Conservation (phyloP, 2,329 filamentous ascomycete genomes). For the Fusarium irregulare region DNA sequence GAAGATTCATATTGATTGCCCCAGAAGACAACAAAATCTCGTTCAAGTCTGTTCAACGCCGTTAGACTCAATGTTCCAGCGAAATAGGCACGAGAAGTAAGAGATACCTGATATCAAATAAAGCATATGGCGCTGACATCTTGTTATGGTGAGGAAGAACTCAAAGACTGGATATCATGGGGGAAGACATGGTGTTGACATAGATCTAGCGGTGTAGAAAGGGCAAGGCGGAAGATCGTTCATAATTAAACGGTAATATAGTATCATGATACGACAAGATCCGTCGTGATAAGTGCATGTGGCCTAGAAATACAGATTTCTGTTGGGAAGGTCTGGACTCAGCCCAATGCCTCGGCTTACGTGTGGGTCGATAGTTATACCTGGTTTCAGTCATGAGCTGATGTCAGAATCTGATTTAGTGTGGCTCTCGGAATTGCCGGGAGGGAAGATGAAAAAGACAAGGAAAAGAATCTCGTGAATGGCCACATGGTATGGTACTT, state of each 20-base stretch:
- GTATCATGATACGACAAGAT: not conserved
- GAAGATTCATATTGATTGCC: constrained; percentile 79
- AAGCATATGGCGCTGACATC: constrained; percentile 7
- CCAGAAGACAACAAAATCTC: constrained; percentile 81
- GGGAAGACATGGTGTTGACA: constrained; percentile 11
- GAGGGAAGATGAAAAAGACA: not conserved
- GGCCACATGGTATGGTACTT: not conserved
- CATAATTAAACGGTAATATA: not conserved
- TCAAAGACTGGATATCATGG: not conserved
- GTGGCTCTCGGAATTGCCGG: constrained; percentile 1
- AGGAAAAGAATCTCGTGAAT: not conserved
- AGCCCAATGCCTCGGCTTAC: constrained; percentile 20
- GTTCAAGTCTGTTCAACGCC: constrained; percentile 69
- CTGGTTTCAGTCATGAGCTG: constrained; percentile 9
- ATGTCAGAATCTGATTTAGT: constrained; percentile 5
- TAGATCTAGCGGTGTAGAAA: not conserved
- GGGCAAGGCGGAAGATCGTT: not conserved
- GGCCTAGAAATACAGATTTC: not conserved
- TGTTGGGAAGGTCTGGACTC: not conserved
- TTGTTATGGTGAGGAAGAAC: not conserved
- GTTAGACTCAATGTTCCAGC: not conserved
- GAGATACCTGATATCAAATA: constrained; percentile 66
- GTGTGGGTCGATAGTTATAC: constrained; percentile 13
- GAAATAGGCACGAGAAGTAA: not conserved
- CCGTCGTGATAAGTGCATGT: not conserved